phyloP scores from a whole-genome alignment of 495 filamentous ascomycete genomes.

The Penicillium malachiteum region DNA sequence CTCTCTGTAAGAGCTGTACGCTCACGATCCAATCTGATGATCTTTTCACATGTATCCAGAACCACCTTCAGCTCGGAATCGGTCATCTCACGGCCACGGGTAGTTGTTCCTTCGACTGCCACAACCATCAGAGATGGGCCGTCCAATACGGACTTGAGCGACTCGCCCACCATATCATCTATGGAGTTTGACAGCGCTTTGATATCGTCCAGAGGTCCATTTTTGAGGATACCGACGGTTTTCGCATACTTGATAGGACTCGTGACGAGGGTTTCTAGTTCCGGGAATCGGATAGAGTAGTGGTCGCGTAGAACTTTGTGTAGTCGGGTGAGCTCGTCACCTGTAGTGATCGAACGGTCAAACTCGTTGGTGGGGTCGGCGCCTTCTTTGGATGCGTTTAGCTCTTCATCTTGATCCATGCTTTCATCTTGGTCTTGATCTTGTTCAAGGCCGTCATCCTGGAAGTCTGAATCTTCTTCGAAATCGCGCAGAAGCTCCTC shows the following conservation, averaged over 20 bases:
- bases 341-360: conserved; percentile 86
- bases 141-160: conserved; percentile 77
- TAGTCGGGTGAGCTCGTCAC: conserved; percentile 85
- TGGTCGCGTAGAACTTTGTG: conserved; percentile 96
- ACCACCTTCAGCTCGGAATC: conserved; percentile 72
- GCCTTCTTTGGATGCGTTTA: conserved; percentile 24
- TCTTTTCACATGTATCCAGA: conserved; percentile 79
- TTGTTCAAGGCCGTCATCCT: conserved; percentile 29
- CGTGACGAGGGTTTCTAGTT: conserved; percentile 90
- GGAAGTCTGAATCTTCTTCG: conserved; percentile 33
- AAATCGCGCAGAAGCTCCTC: conserved; percentile 49
- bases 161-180: conserved; percentile 71
- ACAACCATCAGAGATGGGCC: conserved; percentile 92
- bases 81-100: conserved; percentile 73
- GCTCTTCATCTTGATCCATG: conserved; percentile 26
- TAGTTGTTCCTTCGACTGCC: conserved; percentile 90
- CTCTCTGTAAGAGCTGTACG: conserved; percentile 88
- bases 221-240: conserved; percentile 88
- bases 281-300: conserved; percentile 90
- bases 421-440: conserved; percentile 32
- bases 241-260: conserved; percentile 95
- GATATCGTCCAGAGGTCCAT: conserved; percentile 89
- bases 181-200: conserved; percentile 65
- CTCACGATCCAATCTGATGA: conserved; percentile 79
- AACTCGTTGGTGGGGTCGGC: conserved; percentile 71